Evolutionary conservation across 345 rosid genomes (phyloP).

Genomic region (Syzygium grande): DNA sequence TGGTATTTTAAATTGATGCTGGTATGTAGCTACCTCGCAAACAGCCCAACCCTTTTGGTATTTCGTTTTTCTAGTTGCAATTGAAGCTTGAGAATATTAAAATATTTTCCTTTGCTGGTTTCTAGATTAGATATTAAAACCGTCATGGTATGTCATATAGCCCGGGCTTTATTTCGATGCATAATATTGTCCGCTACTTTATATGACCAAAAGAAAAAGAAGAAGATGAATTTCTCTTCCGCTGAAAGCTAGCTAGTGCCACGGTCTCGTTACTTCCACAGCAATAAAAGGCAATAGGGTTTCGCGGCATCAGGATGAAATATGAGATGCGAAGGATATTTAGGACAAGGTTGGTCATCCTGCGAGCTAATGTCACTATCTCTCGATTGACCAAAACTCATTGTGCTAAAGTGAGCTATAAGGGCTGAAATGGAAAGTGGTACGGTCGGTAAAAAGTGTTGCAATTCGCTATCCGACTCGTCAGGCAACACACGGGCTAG

Average conservation of each 20-base stretch:
- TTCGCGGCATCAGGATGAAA: rapidly evolving
- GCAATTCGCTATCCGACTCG: neutral
- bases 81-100: neutral
- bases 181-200: neutral
- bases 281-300: neutral
- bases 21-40: neutral
- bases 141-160: neutral
- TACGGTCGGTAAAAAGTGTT: neutral
- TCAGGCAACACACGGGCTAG: neutral
- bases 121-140: neutral
- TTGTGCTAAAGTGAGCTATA: neutral
- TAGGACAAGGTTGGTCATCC: neutral
- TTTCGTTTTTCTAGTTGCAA: neutral
- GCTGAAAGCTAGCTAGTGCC: rapidly evolving
- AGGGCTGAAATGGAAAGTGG: neutral
- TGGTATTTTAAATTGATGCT: neutral
- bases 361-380: neutral
- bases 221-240: neutral
- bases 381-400: neutral
- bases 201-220: neutral
- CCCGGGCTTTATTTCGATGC: neutral
- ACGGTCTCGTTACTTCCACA: neutral
- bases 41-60: rapidly evolving
- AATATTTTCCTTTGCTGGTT: neutral
- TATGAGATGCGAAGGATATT: neutral